A percentile compares a stretch with the other conserved stretches of the same genome.
phyloP scores from a whole-genome alignment of 2,329 filamentous ascomycete species.

The Grosmannia penicillata region DNA sequence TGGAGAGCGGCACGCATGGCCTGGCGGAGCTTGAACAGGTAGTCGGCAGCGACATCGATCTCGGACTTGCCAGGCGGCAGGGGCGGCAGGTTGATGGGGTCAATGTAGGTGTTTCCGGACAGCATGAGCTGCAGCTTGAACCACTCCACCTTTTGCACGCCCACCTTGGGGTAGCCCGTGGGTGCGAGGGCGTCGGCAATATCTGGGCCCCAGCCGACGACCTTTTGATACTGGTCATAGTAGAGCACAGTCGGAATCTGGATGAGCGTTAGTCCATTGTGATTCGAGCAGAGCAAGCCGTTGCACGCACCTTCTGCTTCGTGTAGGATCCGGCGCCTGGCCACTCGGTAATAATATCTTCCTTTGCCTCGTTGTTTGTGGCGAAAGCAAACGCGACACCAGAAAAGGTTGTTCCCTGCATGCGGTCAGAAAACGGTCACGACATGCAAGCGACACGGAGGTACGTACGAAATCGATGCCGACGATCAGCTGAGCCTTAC shows the following conservation, averaged over 20 bases:
- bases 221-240: slow-evolving; percentile 98
- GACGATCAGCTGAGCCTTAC: slow-evolving; percentile 94
- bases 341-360: slow-evolving; percentile 99
- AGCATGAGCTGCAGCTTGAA: slow-evolving; percentile 99
- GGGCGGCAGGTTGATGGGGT: slow-evolving; percentile 95
- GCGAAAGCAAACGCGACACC: slow-evolving; percentile 95
- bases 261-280: too few relatives aligned
- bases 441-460: background rate
- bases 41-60: slow-evolving; percentile 98
- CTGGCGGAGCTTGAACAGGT: slow-evolving; percentile 93
- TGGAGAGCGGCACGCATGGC: slow-evolving; percentile 92
- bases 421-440: slow-evolving; percentile 5
- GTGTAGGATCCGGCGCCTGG: slow-evolving; percentile 93
- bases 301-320: slow-evolving; percentile 75
- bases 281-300: background rate
- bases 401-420: slow-evolving; percentile 87
- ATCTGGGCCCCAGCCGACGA: slow-evolving; percentile 98
- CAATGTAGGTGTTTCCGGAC: slow-evolving; percentile 96
- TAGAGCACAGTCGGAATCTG: slow-evolving; percentile 98
- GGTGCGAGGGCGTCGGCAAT: slow-evolving; percentile 93
- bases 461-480: slow-evolving; percentile 88
- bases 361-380: slow-evolving; percentile 92
- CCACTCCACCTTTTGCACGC: slow-evolving; percentile 98
- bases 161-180: slow-evolving; percentile 92
- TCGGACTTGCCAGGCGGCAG: slow-evolving; percentile 96